These are phyloP conservation scores for Diaporthe sp. DNA, from an alignment of 2,329 filamentous ascomycete species.

Conservation along the genomic window DNA sequence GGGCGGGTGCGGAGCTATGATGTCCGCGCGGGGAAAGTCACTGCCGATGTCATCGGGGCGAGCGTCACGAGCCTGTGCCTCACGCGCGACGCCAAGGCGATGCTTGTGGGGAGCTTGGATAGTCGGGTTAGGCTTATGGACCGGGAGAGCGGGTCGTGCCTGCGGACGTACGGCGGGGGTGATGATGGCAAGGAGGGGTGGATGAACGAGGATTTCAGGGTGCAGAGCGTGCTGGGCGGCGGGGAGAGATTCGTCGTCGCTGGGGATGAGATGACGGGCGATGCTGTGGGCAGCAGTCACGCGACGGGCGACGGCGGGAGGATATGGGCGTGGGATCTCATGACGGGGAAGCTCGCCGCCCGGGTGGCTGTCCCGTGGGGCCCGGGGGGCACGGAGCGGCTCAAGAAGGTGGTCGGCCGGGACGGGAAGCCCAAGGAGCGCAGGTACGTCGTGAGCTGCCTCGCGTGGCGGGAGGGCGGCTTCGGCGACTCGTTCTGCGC, in stretches of 20 bases:
- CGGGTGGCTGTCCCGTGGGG: conserved; percentile 72
- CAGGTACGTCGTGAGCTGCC: conserved; percentile 71
- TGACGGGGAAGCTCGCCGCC: conserved; percentile 77
- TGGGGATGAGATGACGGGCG: conserved; percentile 76
- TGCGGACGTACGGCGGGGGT: conserved; percentile 76
- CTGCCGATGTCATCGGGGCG: conserved; percentile 77
- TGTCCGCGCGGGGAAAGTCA: conserved; percentile 78
- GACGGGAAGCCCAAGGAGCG: conserved; percentile 72
- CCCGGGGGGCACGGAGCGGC: conserved; percentile 59
- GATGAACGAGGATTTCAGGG: conserved; percentile 78
- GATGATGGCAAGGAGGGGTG: conserved; percentile 47
- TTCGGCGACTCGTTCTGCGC: conserved; percentile 76
- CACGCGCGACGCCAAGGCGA: conserved; percentile 78
- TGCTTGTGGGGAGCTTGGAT: conserved; percentile 83
- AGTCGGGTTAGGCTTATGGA: conserved; percentile 85
- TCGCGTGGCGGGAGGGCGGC: conserved; percentile 73
- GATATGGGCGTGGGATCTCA: conserved; percentile 86
- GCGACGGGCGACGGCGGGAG: conserved; percentile 64
- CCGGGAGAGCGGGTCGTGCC: conserved; percentile 76
- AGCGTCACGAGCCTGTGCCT: conserved; percentile 81
- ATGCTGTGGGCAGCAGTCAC: conserved; percentile 42
- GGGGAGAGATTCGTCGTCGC: conserved; percentile 83
- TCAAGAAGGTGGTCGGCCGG: conserved; percentile 67
- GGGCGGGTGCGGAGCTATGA: conserved; percentile 87
- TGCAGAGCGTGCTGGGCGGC: conserved; percentile 80